phyloP scores from a whole-genome alignment of 78 protist genomes.

The Dictyostelium firmibasis region DNA sequence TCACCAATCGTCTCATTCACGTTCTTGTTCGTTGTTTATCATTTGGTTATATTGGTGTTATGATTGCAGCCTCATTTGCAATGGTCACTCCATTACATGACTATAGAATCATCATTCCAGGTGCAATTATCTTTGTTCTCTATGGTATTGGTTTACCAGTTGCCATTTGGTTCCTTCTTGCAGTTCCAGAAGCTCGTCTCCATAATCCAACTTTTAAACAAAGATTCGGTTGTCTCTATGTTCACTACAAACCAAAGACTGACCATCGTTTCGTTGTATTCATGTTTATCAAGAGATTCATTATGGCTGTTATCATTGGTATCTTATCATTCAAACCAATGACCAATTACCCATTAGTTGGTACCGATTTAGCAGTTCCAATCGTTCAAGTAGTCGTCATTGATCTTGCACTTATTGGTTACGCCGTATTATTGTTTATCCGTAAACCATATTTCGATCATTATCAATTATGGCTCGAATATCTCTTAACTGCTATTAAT shows the following conservation, averaged over 20 bases:
- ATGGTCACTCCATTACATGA: constrained; percentile 17
- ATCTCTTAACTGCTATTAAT: constrained; percentile 39
- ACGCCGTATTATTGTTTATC: neutral
- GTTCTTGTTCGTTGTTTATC: constrained; percentile 23
- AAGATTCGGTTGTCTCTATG: constrained; percentile 70
- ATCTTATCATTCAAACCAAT: constrained; percentile 48
- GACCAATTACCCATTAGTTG: constrained; percentile 28
- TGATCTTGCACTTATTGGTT: neutral
- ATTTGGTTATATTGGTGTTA: constrained; percentile 48
- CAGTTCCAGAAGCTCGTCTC: constrained; percentile 67
- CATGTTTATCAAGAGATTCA: constrained; percentile 56
- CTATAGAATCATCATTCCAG: constrained; percentile 57
- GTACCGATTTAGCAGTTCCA: constrained; percentile 61
- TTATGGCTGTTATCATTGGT: constrained; percentile 70
- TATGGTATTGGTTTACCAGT: constrained; percentile 73
- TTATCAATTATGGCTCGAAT: constrained; percentile 70
- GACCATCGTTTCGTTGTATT: constrained; percentile 70
- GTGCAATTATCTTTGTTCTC: constrained; percentile 51
- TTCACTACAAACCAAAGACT: constrained; percentile 74
- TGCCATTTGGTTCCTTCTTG: constrained; percentile 33
- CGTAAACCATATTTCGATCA: constrained; percentile 79
- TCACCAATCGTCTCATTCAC: constrained; percentile 45
- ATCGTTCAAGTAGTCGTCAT: constrained; percentile 53
- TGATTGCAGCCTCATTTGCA: constrained; percentile 32
- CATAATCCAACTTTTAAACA: constrained; percentile 75